Conservation (phyloP, 495 filamentous ascomycete species). For the Podospora pseudoanserina region DNA sequence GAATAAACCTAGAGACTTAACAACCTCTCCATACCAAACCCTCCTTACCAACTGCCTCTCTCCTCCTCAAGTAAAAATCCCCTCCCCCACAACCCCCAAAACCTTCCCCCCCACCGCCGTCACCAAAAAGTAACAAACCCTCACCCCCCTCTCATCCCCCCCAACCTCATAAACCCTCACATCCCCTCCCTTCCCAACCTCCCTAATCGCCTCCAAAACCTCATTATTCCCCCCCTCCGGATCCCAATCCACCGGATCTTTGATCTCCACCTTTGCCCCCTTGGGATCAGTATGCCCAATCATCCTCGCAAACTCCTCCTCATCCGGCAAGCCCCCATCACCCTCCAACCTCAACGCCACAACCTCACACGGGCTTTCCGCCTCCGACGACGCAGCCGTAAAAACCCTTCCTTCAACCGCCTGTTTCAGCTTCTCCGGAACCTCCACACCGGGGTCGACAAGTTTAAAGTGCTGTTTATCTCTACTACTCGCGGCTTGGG, state of each 20-base stretch:
- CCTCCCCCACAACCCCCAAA: slow-evolving; percentile 59
- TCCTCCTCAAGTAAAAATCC: slow-evolving; percentile 68
- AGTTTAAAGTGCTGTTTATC: slow-evolving; percentile 42
- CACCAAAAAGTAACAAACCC: slow-evolving; percentile 75
- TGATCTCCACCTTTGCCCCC: slow-evolving; percentile 49
- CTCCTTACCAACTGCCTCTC: not conserved
- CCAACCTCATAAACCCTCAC: slow-evolving; percentile 69
- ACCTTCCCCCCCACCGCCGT: slow-evolving; percentile 50
- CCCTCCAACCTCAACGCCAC: slow-evolving; percentile 65
- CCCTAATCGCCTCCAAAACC: slow-evolving; percentile 54
- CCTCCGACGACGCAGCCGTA: slow-evolving; percentile 62
- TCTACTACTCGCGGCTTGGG: not conserved
- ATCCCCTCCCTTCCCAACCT: slow-evolving; percentile 56
- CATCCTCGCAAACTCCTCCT: slow-evolving; percentile 56
- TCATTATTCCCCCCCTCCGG: slow-evolving; percentile 54
- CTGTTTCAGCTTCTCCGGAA: slow-evolving; percentile 57
- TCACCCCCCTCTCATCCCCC: slow-evolving; percentile 55
- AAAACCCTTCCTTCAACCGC: slow-evolving; percentile 51
- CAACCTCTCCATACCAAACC: not conserved
- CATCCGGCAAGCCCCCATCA: slow-evolving; percentile 54
- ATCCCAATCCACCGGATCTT: slow-evolving; percentile 60
- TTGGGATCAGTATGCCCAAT: slow-evolving; percentile 50
- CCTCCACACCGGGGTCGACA: slow-evolving; percentile 44
- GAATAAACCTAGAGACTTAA: not conserved
- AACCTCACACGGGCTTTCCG: slow-evolving; percentile 78